These are phyloP conservation scores for Glebionis coronaria DNA, from an alignment of 129 eudicot genomes.

Conservation along the genomic window DNA sequence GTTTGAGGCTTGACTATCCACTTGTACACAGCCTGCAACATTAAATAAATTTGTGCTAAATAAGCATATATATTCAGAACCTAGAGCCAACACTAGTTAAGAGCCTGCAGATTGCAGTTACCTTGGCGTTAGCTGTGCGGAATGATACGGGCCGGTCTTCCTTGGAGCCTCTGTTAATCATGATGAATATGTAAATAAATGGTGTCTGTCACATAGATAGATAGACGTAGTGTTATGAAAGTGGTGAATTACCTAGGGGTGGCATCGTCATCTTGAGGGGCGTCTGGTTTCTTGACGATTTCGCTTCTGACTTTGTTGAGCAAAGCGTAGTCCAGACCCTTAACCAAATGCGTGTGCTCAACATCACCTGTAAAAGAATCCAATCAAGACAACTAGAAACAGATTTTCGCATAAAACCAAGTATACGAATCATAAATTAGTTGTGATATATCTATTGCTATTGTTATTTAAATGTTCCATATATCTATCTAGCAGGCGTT, in stretches of 20 bases:
- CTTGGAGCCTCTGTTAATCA: constrained; percentile 52
- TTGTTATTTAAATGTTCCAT: too few species aligned
- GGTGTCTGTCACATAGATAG: background rate
- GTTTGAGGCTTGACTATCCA: constrained; percentile 94
- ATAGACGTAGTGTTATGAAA: background rate
- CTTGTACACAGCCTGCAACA: constrained; percentile 79
- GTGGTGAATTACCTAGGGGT: constrained; percentile 47
- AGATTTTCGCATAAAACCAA: too few species aligned
- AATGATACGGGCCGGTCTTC: constrained; percentile 79
- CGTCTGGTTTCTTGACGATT: constrained; percentile 83
- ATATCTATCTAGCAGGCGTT: too few species aligned
- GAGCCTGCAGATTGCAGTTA: constrained; percentile 15
- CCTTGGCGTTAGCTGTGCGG: constrained; percentile 91
- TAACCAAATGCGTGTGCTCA: constrained; percentile 97
- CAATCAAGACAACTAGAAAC: too few species aligned
- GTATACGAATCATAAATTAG: too few species aligned
- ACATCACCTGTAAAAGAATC: constrained; percentile 66
- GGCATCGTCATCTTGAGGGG: constrained; percentile 61
- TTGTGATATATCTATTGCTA: too few species aligned
- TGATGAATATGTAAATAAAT: constrained; percentile 16
- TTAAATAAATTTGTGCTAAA: background rate
- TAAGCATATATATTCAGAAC: constrained; percentile 14
- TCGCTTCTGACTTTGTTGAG: constrained; percentile 92
- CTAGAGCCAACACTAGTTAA: background rate
- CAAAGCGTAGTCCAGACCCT: constrained; percentile 94